A percentile compares a stretch with the other conserved stretches of the same genome.
Evolutionary conservation across 495 filamentous ascomycete genomes (phyloP).

Genomic region (Parmelia sp.): DNA sequence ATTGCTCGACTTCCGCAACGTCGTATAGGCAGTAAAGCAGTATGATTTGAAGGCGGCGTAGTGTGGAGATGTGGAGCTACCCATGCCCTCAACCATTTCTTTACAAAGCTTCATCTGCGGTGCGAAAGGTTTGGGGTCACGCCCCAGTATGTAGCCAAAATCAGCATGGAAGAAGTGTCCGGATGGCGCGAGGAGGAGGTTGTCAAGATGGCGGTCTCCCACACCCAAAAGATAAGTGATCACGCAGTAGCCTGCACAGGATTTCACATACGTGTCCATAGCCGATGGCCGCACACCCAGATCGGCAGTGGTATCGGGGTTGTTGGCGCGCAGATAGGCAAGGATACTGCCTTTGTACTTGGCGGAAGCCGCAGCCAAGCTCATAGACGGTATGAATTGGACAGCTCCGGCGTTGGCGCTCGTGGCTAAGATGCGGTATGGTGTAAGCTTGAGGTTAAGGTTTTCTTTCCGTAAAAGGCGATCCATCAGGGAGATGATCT

Average conservation of each 20-base stretch:
- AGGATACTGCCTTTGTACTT: constrained; percentile 79
- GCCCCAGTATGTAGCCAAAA: constrained; percentile 95
- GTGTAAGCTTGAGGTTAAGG: constrained; percentile 87
- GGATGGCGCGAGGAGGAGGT: constrained; percentile 82
- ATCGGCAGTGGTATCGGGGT: constrained; percentile 76
- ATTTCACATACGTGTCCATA: constrained; percentile 93
- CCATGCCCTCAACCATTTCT: constrained; percentile 99
- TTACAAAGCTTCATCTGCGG: constrained; percentile 94
- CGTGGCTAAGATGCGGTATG: constrained; percentile 94
- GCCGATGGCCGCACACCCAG: constrained; percentile 85
- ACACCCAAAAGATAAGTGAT: constrained; percentile 99
- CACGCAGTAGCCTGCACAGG: constrained; percentile 95
- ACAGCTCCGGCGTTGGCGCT: constrained; percentile 81
- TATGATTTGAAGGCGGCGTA: constrained; percentile 88
- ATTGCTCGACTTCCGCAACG: constrained; percentile 79
- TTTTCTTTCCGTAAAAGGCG: constrained; percentile 94
- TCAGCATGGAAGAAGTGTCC: constrained; percentile 98
- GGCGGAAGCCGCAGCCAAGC: constrained; percentile 67
- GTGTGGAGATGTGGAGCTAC: constrained; percentile 67
- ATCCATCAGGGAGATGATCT: constrained; percentile 98
- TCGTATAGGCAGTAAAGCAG: constrained; percentile 91
- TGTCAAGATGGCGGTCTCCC: constrained; percentile 93
- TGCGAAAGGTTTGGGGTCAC: constrained; percentile 95
- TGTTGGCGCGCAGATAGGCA: constrained; percentile 81
- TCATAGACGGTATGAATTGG: constrained; percentile 85